Evolutionary conservation across 306 rosid species (phyloP).

Genomic region (Abrus pulchellus): DNA sequence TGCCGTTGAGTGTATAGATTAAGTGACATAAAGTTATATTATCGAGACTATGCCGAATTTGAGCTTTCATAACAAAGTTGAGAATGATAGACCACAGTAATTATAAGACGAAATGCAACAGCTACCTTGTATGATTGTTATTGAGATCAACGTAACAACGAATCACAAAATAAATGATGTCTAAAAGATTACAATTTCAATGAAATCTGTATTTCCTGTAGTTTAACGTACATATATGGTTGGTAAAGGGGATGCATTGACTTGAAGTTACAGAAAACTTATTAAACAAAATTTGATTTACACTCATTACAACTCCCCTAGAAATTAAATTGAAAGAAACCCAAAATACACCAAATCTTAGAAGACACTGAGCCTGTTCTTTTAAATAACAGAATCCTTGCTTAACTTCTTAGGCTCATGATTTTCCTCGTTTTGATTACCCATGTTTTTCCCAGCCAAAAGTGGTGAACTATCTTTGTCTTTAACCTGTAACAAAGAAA

Average conservation of each 20-base stretch:
- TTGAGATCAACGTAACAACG: neutral
- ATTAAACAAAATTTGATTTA: constrained; percentile 62
- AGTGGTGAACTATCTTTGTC: constrained; percentile 75
- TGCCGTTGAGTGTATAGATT: too few relatives aligned
- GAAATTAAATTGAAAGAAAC: constrained; percentile 48
- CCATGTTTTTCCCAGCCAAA: constrained; percentile 67
- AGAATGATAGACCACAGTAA: neutral
- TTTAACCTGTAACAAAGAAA: constrained; percentile 58
- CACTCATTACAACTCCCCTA: constrained; percentile 50
- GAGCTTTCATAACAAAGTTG: neutral
- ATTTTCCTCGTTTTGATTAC: constrained; percentile 72
- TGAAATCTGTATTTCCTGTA: constrained; percentile 30
- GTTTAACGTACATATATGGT: constrained; percentile 10
- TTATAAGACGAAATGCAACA: constrained; percentile 5
- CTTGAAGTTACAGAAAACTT: constrained; percentile 45
- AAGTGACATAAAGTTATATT: too few relatives aligned
- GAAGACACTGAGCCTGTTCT: constrained; percentile 31
- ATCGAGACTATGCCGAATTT: too few relatives aligned
- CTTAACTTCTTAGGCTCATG: constrained; percentile 75
- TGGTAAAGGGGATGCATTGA: constrained; percentile 37
- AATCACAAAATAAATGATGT: constrained; percentile 32
- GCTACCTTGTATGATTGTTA: neutral
- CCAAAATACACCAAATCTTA: constrained; percentile 37
- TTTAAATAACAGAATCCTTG: constrained; percentile 84
- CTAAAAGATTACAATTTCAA: constrained; percentile 35